Evolutionary conservation across 371 early-diverging fungal genomes (phyloP).

Genomic region (Apophysomyces variabilis): DNA sequence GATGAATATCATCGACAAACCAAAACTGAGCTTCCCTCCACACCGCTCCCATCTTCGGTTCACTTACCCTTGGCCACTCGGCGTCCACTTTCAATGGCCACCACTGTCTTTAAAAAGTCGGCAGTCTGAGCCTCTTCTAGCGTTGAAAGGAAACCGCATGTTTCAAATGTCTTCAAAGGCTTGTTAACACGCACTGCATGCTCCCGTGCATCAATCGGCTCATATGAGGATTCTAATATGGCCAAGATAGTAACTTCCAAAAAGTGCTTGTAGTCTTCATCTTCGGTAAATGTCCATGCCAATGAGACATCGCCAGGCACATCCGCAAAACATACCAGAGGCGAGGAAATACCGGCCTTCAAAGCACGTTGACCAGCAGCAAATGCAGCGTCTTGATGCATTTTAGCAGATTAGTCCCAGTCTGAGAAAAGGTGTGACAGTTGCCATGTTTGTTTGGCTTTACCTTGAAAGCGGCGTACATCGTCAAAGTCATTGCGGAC

Average conservation of each 20-base stretch:
- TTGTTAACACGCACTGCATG: slow-evolving; percentile 50
- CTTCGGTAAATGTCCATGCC: slow-evolving; percentile 37
- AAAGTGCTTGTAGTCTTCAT: slow-evolving; percentile 66
- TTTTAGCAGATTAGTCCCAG: background rate
- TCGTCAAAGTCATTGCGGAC: slow-evolving; percentile 80
- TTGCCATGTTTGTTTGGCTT: background rate
- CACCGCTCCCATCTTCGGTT: background rate
- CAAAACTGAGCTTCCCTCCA: background rate
- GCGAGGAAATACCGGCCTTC: slow-evolving; percentile 63
- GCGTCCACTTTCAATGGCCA: slow-evolving; percentile 80
- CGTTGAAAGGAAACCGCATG: slow-evolving; percentile 51
- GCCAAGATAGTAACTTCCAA: slow-evolving; percentile 78
- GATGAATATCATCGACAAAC: background rate
- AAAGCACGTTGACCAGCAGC: slow-evolving; percentile 69
- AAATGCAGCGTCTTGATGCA: slow-evolving; percentile 61
- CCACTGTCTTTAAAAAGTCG: slow-evolving; percentile 44
- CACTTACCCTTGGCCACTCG: slow-evolving; percentile 65
- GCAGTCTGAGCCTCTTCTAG: slow-evolving; percentile 34
- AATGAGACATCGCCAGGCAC: slow-evolving; percentile 33
- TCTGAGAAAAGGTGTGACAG: background rate
- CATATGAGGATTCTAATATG: slow-evolving; percentile 72
- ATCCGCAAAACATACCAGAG: slow-evolving; percentile 66
- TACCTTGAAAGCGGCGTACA: slow-evolving; percentile 73
- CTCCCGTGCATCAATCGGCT: slow-evolving; percentile 84
- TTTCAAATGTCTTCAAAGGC: slow-evolving; percentile 51